Evolutionary conservation across 768 basidiomycete species (phyloP).

Genomic region (Flagelloscypha sp.): DNA sequence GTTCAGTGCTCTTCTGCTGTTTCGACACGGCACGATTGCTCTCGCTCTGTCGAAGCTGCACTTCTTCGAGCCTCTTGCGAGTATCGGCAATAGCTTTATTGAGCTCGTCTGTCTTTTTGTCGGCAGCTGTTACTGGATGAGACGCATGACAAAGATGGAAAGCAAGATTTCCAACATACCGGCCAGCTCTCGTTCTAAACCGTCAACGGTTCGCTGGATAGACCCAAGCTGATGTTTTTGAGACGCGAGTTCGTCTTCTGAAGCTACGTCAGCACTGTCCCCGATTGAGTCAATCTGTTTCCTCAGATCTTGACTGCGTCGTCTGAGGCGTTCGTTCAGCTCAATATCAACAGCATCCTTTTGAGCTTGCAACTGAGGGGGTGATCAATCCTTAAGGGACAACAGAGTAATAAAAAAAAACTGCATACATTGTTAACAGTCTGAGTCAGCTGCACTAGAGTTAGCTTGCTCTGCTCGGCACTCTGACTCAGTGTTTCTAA

Average conservation of each 20-base stretch:
- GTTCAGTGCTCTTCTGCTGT: slow-evolving; percentile 92
- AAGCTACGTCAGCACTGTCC: slow-evolving; percentile 48
- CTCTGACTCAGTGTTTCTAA: slow-evolving; percentile 67
- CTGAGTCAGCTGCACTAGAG: slow-evolving; percentile 59
- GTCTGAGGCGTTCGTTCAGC: slow-evolving; percentile 78
- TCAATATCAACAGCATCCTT: slow-evolving; percentile 89
- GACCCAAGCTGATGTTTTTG: slow-evolving; percentile 53
- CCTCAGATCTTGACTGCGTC: slow-evolving; percentile 72
- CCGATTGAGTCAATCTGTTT: slow-evolving; percentile 69
- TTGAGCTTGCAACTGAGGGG: slow-evolving; percentile 52
- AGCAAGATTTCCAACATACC: background rate
- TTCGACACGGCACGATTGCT: slow-evolving; percentile 81
- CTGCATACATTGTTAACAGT: slow-evolving; percentile 59
- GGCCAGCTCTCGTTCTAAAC: no score
- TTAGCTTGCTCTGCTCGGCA: slow-evolving; percentile 66
- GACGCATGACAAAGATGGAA: background rate
- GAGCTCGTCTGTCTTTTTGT: slow-evolving; percentile 63
- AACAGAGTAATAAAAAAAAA: background rate
- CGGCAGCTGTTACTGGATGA: slow-evolving; percentile 40
- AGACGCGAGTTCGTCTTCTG: slow-evolving; percentile 59
- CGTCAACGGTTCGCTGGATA: no score
- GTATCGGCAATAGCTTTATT: slow-evolving; percentile 59
- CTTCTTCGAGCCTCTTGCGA: slow-evolving; percentile 55
- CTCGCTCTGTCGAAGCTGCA: slow-evolving; percentile 78
- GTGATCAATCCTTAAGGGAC: slow-evolving; percentile 7